Evolutionary conservation across 1,284 basidiomycete species (phyloP), one percentile per base, ranked within the genome.

Genomic region (Melanopsichium pennsylvanicum): DNA sequence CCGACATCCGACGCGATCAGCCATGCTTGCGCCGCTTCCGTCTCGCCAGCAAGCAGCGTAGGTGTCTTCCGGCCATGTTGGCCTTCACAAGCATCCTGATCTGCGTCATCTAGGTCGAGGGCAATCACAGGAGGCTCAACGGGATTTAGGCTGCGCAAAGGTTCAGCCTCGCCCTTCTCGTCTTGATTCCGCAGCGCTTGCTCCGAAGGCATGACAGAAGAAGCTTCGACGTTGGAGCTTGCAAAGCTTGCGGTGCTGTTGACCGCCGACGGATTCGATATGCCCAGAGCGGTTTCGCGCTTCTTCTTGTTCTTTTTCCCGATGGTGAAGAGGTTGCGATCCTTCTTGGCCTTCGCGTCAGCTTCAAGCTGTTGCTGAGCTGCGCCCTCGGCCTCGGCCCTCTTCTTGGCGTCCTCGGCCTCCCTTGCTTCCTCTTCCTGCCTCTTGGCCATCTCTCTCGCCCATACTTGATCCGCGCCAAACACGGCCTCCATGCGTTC

Each of bases 401-500:
- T 44, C 10, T 36, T 45, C 19, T 47, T 49, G 26, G 45, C 50
- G 37, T 54, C 27, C 31, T 62, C 54, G 1, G 50, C 67, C 44
- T 77, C 75, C 2, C 21, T 37, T 4, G 69, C 71, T 23, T 77
- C 75, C 21, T 73, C 66, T 31, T 69, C 62, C 21, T 48, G 52
- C 18, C 72, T 60, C 46, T 72, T 61, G 18, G 64, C 61, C 68
- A 76, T 70, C 49, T 79, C 78, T n/a, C 66, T 52, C 3, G 52
- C 61, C 70, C 73, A 78, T 18, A 64, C 25, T 5, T 58, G 39
- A 36, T 75, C 71, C 0, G 57, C 43, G 34, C 78, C 78, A 46
- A 80, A 79, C 5, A 74, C 62, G 9, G 75, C 73, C 37, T 68
- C 59, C 78, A 80, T 80, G 11, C 78, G 63, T 45, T 76, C 76